Conservation (phyloP, 495 filamentous ascomycete species). For the Aspergillus affinis region DNA sequence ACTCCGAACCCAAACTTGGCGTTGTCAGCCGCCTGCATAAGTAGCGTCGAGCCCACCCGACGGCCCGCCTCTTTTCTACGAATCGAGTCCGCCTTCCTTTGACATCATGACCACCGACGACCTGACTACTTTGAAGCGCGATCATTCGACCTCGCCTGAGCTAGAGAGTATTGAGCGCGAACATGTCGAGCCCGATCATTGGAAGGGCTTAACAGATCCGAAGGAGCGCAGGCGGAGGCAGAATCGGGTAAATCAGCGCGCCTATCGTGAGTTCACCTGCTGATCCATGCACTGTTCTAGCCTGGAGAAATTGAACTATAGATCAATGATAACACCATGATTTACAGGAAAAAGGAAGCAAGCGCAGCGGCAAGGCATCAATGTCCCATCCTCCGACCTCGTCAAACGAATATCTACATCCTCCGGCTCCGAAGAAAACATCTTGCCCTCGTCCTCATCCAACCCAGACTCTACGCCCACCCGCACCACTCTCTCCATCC, state of each 20-base stretch:
- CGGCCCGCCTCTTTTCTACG: no score
- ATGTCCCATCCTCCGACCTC: neutral
- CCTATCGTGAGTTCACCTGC: constrained; percentile 29
- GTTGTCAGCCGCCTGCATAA: neutral
- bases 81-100: neutral
- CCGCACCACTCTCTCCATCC: neutral
- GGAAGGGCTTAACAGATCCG: constrained; percentile 38
- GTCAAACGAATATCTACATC: neutral
- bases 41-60: neutral
- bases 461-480: neutral
- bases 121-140: no score
- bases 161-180: neutral
- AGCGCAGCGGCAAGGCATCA: constrained; percentile 11
- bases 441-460: neutral
- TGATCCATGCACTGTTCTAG: neutral
- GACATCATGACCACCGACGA: neutral
- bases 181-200: constrained; percentile 28
- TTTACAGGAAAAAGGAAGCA: constrained; percentile 23
- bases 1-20: neutral
- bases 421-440: constrained; percentile 7
- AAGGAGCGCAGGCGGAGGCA: constrained; percentile 41
- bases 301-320: constrained; percentile 7
- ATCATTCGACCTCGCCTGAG: neutral
- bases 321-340: neutral
- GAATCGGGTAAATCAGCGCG: constrained; percentile 47